Evolutionary conservation across 192 early-diverging fungal species (phyloP).

Genomic region (Backusella luteola): DNA sequence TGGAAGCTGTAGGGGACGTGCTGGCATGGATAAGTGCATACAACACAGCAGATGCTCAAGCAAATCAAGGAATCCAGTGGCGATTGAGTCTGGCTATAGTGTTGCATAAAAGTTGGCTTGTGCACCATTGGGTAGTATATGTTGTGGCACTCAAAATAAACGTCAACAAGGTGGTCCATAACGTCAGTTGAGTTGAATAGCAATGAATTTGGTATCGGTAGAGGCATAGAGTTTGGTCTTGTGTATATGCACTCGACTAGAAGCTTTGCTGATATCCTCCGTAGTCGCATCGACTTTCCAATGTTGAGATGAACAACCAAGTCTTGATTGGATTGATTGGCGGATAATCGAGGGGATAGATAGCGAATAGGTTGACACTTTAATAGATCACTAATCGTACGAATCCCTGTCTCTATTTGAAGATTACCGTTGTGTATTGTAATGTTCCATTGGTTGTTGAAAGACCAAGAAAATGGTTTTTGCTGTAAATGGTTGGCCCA

Average conservation of each 20-base stretch:
- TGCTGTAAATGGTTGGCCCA: not conserved
- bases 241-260: not conserved
- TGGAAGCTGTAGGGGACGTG: not conserved
- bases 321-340: not conserved
- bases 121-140: not conserved
- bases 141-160: not conserved
- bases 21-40: not conserved
- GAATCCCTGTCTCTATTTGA: not conserved
- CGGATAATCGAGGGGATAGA: not conserved
- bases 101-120: not conserved
- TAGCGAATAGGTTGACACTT: not conserved
- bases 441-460: not conserved
- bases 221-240: not conserved
- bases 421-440: not conserved
- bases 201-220: not conserved
- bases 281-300: not conserved
- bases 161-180: not conserved
- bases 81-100: not conserved
- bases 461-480: not conserved
- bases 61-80: not conserved
- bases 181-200: not conserved
- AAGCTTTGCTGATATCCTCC: not conserved
- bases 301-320: not conserved
- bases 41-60: not conserved
- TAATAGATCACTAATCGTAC: not conserved